Evolutionary conservation across 1,284 basidiomycete genomes (phyloP), one percentile per base, ranked within the genome.

Genomic region (Cutaneotrichosporon sp.): DNA sequence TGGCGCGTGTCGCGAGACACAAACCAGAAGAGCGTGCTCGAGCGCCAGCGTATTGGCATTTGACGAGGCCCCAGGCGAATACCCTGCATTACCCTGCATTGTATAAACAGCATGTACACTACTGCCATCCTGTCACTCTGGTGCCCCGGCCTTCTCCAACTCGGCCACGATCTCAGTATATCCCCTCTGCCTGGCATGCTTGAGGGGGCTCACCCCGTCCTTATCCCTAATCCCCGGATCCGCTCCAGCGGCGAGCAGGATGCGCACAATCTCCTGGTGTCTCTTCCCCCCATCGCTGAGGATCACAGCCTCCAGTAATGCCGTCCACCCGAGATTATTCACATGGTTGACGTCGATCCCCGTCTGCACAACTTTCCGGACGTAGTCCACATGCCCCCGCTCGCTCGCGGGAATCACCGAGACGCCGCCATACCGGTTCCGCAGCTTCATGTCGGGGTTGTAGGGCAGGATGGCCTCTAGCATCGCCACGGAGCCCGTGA

Each of bases 1-100:
- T 93, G 89, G 90, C 72, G 75, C 43, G 75, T 77, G 7, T 71
- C 67, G 9, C 61, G 76, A 22, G 74, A 76, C 46, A 58, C 64
- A 26, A 61, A 68, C 35, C 75, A 76, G 60, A 76, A 76, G 82
- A 68, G 64, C 42, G 55, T 65, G n/a, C 50, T 74, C 34, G 72
- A 70, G 53, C 55, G 70, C 51, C 68, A 72, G 59, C 56, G 66
- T n/a, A 65, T 70, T 1, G 61, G 61, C 22, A 44, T 62, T 6
- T 62, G n/a, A n/a, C n/a, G n/a, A 49, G 51, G 43, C n/a, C 8
- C 12, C n/a, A 19, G n/a, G 4, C 19, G 19, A 14, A 45, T 44
- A 46, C 52, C 46, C 27, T 14, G 37, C 38, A 37, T 31, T n/a
- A n/a, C n/a, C n/a, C n/a, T n/a, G n/a, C n/a, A n/a, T 22, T 26